These are phyloP conservation scores for Nematocida sp. DNA, from an alignment of 371 early-diverging fungal species.

Conservation along the genomic window DNA sequence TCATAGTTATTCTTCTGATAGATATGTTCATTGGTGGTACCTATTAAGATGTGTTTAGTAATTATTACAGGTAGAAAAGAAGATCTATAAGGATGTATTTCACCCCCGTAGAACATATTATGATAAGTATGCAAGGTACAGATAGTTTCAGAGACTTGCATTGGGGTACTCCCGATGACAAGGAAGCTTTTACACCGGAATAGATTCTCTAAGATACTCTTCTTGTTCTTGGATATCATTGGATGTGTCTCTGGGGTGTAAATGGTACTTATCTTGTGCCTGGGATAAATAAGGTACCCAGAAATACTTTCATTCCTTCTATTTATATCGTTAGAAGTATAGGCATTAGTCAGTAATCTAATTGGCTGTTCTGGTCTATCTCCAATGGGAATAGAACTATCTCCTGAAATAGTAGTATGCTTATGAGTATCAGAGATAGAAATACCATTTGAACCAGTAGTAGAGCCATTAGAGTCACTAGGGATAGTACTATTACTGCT, in stretches of 20 bases:
- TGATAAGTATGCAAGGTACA: not conserved
- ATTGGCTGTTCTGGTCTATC: too few species aligned
- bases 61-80: not conserved
- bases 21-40: conserved; percentile 15
- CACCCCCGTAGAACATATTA: conserved; percentile 7
- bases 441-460: too few species aligned
- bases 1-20: not conserved
- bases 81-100: conserved; percentile 5
- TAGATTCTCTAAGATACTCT: conserved; percentile 14
- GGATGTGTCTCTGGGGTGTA: not conserved
- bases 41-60: not conserved
- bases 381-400: too few species aligned
- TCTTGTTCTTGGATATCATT: not conserved
- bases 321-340: too few species aligned
- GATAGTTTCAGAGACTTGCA: conserved; percentile 1
- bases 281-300: too few species aligned
- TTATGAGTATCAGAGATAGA: too few species aligned
- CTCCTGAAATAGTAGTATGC: too few species aligned
- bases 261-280: too few species aligned
- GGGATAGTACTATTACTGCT: too few species aligned
- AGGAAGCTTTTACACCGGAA: conserved; percentile 7
- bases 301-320: too few species aligned
- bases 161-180: not conserved
- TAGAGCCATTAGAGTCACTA: too few species aligned
- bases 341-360: too few species aligned